Percentiles rank a stretch among this genome's conserved stretches.
These are phyloP conservation scores for Toxoplasma gondii DNA, from an alignment of 169 alveolate genomes.

Conservation along the genomic window DNA sequence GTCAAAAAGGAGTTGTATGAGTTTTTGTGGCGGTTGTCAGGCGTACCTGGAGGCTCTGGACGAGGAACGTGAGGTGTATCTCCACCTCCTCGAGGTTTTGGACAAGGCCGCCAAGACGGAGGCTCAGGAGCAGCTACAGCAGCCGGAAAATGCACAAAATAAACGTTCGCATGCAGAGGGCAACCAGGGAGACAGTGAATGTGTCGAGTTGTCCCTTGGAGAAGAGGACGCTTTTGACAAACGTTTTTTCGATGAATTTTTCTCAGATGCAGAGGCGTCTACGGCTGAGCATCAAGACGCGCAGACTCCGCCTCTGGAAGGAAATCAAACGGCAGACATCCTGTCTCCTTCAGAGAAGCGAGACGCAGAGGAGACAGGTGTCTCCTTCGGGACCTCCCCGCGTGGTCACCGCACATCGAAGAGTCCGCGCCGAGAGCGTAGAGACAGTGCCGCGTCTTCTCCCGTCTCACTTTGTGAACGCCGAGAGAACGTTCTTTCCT, in stretches of 20 bases:
- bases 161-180: neutral
- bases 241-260: neutral
- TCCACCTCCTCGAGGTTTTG: neutral
- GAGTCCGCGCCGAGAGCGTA: too few relatives aligned
- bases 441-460: too few relatives aligned
- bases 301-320: neutral
- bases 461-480: too few relatives aligned
- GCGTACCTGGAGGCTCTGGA: neutral
- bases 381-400: neutral
- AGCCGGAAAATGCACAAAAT: neutral
- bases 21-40: neutral
- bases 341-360: neutral
- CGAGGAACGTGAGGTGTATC: constrained; percentile 10
- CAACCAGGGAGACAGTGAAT: neutral
- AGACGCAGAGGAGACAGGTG: neutral
- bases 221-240: neutral
- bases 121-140: neutral
- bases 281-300: neutral
- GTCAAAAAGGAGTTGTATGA: neutral
- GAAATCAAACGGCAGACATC: too few relatives aligned
- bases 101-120: neutral
- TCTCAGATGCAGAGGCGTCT: neutral
- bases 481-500: too few relatives aligned
- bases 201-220: neutral
- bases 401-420: neutral